These are phyloP conservation scores for Ceratocystis smalleyi DNA, from an alignment of 2,329 filamentous ascomycete genomes.

Conservation along the genomic window DNA sequence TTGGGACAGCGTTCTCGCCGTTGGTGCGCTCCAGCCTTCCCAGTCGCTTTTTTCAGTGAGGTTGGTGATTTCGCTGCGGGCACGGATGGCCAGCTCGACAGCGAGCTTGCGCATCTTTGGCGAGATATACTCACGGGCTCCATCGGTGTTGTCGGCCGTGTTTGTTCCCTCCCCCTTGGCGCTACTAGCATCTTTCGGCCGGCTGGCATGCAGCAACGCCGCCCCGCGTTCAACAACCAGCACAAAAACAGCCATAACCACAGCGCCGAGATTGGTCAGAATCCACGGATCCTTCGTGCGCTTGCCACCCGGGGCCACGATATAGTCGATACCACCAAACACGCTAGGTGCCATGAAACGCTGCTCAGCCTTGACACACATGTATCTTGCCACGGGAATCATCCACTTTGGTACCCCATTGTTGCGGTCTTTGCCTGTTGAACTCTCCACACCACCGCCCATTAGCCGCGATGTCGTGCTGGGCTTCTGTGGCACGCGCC, in stretches of 20 bases:
- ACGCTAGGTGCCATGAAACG: conserved; percentile 54
- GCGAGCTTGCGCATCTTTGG: conserved; percentile 29
- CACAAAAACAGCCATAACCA: conserved; percentile 45
- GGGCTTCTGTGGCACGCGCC: conserved; percentile 32
- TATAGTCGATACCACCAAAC: conserved; percentile 53
- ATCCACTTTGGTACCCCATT: conserved; percentile 47
- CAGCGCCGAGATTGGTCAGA: conserved; percentile 32
- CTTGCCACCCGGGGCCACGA: conserved; percentile 30
- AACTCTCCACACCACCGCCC: conserved; percentile 24
- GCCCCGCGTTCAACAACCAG: conserved; percentile 32
- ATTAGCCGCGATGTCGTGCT: conserved; percentile 30
- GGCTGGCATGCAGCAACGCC: conserved; percentile 26
- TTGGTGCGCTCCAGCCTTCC: conserved; percentile 37
- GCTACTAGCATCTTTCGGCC: conserved; percentile 27
- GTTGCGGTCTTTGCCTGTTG: conserved; percentile 11
- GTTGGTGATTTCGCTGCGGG: conserved; percentile 29
- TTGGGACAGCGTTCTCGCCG: conserved; percentile 38
- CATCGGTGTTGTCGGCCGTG: conserved; percentile 27
- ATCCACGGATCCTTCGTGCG: conserved; percentile 35
- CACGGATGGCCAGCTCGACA: conserved; percentile 28
- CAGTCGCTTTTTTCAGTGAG: conserved; percentile 34
- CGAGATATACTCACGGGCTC: conserved; percentile 21
- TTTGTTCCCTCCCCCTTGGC: conserved; percentile 16
- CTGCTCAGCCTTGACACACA: conserved; percentile 45
- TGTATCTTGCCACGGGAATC: conserved; percentile 48